Conservation (phyloP, 2,329 filamentous ascomycete genomes). For the Xylaria sp. region DNA sequence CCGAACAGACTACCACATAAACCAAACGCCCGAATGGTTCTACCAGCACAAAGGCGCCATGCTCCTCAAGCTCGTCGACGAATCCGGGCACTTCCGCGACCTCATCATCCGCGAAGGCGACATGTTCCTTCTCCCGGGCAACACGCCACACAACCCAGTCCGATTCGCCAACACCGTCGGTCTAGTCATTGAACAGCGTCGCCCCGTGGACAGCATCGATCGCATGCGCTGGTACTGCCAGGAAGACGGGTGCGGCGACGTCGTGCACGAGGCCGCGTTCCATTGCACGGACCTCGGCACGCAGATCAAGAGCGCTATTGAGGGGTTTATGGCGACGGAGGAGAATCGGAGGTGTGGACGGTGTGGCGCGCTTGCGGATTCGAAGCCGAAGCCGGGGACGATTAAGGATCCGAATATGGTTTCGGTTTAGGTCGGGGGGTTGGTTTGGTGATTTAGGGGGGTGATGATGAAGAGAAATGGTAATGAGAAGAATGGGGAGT, state of each 20-base stretch:
- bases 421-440: slow-evolving; percentile 23
- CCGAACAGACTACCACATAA: slow-evolving; percentile 97
- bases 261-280: slow-evolving; percentile 83
- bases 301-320: slow-evolving; percentile 89
- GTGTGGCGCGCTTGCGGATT: slow-evolving; percentile 73
- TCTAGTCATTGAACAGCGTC: slow-evolving; percentile 80
- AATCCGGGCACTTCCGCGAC: slow-evolving; percentile 62
- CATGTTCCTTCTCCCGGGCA: slow-evolving; percentile 87
- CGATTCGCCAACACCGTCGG: slow-evolving; percentile 92
- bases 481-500: no score
- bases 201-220: slow-evolving; percentile 66
- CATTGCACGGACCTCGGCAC: slow-evolving; percentile 86
- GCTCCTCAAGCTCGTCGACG: slow-evolving; percentile 86
- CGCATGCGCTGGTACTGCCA: slow-evolving; percentile 86
- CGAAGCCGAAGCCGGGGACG: slow-evolving; percentile 56
- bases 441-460: no score
- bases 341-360: slow-evolving; percentile 66
- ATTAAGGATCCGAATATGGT: slow-evolving; percentile 55
- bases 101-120: slow-evolving; percentile 88
- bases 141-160: slow-evolving; percentile 94
- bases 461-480: neutral
- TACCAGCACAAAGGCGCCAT: slow-evolving; percentile 93
- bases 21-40: slow-evolving; percentile 94
- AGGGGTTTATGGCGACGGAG: slow-evolving; percentile 63
- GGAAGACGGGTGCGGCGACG: slow-evolving; percentile 48